Evolutionary conservation across 768 basidiomycete species (phyloP).

Genomic region (Suillus clintonianus): DNA sequence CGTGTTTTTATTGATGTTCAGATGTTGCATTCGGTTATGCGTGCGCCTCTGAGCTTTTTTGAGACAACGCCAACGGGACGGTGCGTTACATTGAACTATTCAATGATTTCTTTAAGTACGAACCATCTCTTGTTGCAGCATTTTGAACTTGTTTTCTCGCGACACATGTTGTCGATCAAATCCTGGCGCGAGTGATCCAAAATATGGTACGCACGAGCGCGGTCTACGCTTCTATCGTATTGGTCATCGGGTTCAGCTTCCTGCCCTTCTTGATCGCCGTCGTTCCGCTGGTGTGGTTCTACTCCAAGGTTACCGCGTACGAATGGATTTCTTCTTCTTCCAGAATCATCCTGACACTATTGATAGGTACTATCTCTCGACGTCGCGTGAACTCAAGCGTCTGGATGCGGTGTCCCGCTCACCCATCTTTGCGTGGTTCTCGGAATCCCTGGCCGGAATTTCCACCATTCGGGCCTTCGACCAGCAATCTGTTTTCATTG

Average conservation of each 20-base stretch:
- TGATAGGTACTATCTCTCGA: constrained; percentile 80
- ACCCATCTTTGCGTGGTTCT: constrained; percentile 90
- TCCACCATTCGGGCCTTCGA: constrained; percentile 83
- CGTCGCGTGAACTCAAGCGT: constrained; percentile 85
- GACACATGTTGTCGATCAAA: constrained; percentile 85
- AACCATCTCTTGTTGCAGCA: constrained; percentile 40
- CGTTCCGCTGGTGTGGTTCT: constrained; percentile 77
- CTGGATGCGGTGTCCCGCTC: constrained; percentile 87
- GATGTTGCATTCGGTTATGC: constrained; percentile 83
- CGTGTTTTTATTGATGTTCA: constrained; percentile 26
- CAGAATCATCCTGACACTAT: neutral
- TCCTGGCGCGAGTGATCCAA: constrained; percentile 75
- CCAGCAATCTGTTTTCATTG: constrained; percentile 67
- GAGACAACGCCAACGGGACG: constrained; percentile 86
- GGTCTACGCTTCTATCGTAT: constrained; percentile 56
- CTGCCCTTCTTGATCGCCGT: constrained; percentile 80
- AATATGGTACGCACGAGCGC: constrained; percentile 67
- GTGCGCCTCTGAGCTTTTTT: constrained; percentile 85
- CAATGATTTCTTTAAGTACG: neutral
- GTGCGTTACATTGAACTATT: constrained; percentile 36
- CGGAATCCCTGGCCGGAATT: constrained; percentile 72
- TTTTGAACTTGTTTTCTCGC: constrained; percentile 88
- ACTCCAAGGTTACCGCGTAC: constrained; percentile 77
- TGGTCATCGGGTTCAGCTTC: constrained; percentile 81
- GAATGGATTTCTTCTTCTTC: constrained; percentile 15